Evolutionary conservation across 2,329 filamentous ascomycete genomes (phyloP).

Genomic region (Orbilia oligospora): DNA sequence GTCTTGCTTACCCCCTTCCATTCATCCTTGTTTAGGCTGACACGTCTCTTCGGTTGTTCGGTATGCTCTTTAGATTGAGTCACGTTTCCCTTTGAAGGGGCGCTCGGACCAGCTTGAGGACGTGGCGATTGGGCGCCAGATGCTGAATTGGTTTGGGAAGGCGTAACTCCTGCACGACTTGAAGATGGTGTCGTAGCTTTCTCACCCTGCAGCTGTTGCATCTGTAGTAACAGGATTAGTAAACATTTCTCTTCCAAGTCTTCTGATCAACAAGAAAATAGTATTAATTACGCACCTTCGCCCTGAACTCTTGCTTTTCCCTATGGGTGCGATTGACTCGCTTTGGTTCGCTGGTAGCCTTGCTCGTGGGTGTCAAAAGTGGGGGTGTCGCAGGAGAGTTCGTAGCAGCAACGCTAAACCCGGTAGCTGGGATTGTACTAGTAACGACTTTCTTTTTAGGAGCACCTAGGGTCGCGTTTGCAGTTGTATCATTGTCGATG

Average conservation of each 20-base stretch:
- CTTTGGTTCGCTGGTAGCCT: background rate
- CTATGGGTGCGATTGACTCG: background rate
- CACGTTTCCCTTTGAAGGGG: background rate
- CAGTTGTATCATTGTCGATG: background rate
- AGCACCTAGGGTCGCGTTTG: background rate
- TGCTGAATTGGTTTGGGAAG: background rate
- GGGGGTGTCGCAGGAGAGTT: background rate
- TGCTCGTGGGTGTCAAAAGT: background rate
- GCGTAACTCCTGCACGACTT: background rate
- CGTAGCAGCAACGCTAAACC: too few relatives aligned
- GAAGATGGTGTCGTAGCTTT: background rate
- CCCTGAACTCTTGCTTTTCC: background rate
- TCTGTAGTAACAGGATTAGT: background rate
- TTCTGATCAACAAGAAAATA: background rate
- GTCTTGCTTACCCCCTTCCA: constrained; percentile 1
- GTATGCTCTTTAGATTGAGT: background rate
- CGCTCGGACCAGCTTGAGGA: constrained; percentile 2
- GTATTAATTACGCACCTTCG: background rate
- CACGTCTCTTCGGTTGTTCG: background rate
- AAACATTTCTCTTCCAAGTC: background rate
- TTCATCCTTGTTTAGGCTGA: background rate
- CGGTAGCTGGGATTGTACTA: background rate
- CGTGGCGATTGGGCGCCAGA: background rate
- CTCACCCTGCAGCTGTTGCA: background rate
- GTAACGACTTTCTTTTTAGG: background rate